Percentiles rank a stretch among this genome's conserved stretches.
phyloP scores from a whole-genome alignment of 345 rosid species.

The Brassica incana region DNA sequence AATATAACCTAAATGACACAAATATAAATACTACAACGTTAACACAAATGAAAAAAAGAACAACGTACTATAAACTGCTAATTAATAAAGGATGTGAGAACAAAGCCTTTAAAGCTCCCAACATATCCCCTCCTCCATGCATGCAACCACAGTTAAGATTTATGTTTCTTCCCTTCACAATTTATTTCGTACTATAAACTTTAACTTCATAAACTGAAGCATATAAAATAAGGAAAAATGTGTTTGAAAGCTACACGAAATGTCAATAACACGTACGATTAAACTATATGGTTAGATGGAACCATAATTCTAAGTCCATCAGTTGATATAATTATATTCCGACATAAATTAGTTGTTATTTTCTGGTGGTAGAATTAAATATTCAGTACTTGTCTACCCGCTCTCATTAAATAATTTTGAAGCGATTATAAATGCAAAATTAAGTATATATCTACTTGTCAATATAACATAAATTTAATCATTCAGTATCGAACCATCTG shows the following conservation, averaged over 20 bases:
- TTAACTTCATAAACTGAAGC: background rate
- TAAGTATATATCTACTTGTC: slow-evolving; percentile 31
- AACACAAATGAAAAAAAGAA: too few species aligned
- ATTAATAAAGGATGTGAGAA: background rate
- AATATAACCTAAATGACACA: background rate
- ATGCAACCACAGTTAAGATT: slow-evolving; percentile 28
- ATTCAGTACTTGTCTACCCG: slow-evolving; percentile 39
- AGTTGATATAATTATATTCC: slow-evolving; percentile 11
- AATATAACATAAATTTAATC: slow-evolving; percentile 19
- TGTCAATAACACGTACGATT: background rate
- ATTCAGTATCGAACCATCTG: slow-evolving; percentile 9
- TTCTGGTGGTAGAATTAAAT: slow-evolving; percentile 41
- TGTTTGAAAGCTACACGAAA: slow-evolving; percentile 20
- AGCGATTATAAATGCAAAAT: slow-evolving; percentile 25
- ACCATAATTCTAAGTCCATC: slow-evolving; percentile 13
- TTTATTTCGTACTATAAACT: slow-evolving; percentile 18
- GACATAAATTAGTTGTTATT: slow-evolving; percentile 34
- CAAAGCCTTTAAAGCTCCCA: slow-evolving; percentile 29
- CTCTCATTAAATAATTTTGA: slow-evolving; percentile 26
- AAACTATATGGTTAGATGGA: slow-evolving; percentile 22
- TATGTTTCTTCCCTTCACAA: slow-evolving; percentile 8
- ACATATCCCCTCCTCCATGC: slow-evolving; percentile 28
- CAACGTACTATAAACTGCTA: background rate
- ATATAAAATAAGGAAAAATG: background rate
- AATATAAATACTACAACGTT: background rate